Evolutionary conservation across 345 rosid genomes (phyloP), one percentile per base, ranked within the genome.

Genomic region (Salix brachista): DNA sequence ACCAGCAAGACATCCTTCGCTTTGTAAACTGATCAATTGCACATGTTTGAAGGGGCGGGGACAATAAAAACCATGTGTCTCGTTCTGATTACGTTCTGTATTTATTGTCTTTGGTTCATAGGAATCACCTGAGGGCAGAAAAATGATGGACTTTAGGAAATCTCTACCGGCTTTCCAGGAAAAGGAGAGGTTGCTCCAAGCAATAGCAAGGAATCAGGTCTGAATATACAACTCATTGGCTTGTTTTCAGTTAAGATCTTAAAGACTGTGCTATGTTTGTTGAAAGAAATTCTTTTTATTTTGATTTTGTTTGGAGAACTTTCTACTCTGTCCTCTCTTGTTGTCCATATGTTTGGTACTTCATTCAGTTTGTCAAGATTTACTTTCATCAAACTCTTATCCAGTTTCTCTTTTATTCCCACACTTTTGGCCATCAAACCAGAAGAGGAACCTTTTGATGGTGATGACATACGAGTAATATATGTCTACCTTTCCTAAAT

Each of bases 171-270:
- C 95, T 68, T 93, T 87, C 88, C 90, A 85, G 85, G 99, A 96
- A 85, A 93, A 92, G 86, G 97, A 92, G 80, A 90, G 88, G 82
- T 87, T 96, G 74, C 97, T 96, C 60, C 97, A 96, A 84, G 97
- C 99, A 68, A 92, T 93, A 73, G 99, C 99, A 60, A 88, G 91
- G 81, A 96, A 96, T 83, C 99, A 96, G 98, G 98, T 95, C 48
- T 50, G 83, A 13, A 23, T 23, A 14, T 71, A 32, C 14, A 32
- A 44, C 37, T 54, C 11, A 36, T 37, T 32, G 54, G 16, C 65
- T 32, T 9, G 1, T 16, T 64, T 50, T 62, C 19, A 28, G 16
- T 30, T 50, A 28, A 72, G 21, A 52, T 65, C 25, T 37, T 17
- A 41, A 56, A 56, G 62, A n/a, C 32, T 30, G 8, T 46, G 5